Base-by-base conservation (phyloP, 176 grass and related monocot species). In the Musa acuminata region DNA sequence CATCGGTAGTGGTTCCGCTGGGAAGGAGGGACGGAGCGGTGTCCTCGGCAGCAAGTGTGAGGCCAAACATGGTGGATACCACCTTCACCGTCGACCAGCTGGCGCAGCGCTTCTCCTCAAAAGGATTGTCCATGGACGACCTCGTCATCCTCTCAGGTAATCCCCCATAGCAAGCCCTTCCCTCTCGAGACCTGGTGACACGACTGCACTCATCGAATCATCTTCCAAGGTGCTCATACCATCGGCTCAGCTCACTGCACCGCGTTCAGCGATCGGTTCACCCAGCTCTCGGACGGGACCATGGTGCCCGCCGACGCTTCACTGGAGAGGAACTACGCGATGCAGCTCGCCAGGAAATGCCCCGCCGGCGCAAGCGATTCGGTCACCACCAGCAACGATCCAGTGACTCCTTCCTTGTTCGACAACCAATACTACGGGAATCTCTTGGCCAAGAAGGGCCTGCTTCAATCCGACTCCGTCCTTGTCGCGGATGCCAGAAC, bases 191-290 rank as follows among this genome's bases (percentile, higher is more conserved):
- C 4, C 35, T 43, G 35, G 35, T 43, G 4, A 0, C 35, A 43
- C 35, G 4, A 43, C 35, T 43, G 35, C 35, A 43, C 35, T 43
- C 35, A 43, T 43, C 35, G 35, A 43, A 43, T 43, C 35, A 43
- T 43, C 35, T 43, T 5, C n/a, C 16, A 83, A 93, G 95, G 95
- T 12, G 90, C 85, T 1, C 95, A 98, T 80, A 98, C 90, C 26
- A 98, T 98, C 66, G 95, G 95, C 7, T 82, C 69, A 59, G 84
- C 95, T 21, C 95, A 98, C 88, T 98, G 95, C 86, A 84, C 68
- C 52, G 82, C 95, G 53, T 98, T 98, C 89, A 78, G 84, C 22
- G 90, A 91, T 60, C 82, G 95, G 55, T 98, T 98, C 82, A 73
- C 81, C 12, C 21, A 83, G 58, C 62, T 73, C 75, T 78, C 85